Percentiles rank a stretch among this genome's conserved stretches.
Conservation (phyloP, 768 basidiomycete species). For the Auriscalpium vulgare region DNA sequence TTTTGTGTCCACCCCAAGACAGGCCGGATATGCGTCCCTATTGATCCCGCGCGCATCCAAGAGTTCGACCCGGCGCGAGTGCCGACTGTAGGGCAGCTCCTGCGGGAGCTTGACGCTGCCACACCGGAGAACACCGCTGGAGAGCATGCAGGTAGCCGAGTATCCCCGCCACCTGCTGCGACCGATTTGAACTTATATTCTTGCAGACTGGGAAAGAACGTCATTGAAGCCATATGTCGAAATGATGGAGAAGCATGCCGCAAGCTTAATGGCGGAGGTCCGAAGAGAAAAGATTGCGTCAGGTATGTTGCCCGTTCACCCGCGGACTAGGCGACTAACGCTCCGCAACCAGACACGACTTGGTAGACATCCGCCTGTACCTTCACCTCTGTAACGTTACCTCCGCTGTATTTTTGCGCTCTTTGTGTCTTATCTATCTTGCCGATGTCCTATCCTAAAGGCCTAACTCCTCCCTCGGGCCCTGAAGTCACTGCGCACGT, state of each 20-base stretch:
- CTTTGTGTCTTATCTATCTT: too few relatives aligned
- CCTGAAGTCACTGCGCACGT: too few relatives aligned
- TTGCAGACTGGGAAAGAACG: conserved; percentile 75
- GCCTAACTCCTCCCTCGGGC: too few relatives aligned
- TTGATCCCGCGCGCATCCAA: conserved; percentile 69
- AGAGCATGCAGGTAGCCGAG: conserved; percentile 9
- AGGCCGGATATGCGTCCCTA: conserved; percentile 89
- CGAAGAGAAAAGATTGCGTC: conserved; percentile 39
- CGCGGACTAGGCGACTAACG: too few relatives aligned
- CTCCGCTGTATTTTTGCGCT: too few relatives aligned
- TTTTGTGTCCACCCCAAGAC: conserved; percentile 98
- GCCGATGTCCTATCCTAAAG: too few relatives aligned
- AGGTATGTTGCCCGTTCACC: conserved; percentile 18
- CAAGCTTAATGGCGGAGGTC: conserved; percentile 47
- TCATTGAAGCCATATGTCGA: conserved; percentile 86
- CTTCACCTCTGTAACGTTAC: too few relatives aligned
- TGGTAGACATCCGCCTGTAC: too few relatives aligned
- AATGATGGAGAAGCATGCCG: conserved; percentile 72
- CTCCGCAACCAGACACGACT: too few relatives aligned
- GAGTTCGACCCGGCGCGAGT: conserved; percentile 79
- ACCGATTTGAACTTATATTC: background rate
- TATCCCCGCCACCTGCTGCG: background rate
- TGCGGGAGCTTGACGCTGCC: conserved; percentile 62
- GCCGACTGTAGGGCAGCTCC: conserved; percentile 80
- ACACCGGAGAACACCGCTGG: conserved; percentile 11